These are phyloP conservation scores for Lenzites betulinus DNA, from an alignment of 768 basidiomycete genomes.

Conservation along the genomic window DNA sequence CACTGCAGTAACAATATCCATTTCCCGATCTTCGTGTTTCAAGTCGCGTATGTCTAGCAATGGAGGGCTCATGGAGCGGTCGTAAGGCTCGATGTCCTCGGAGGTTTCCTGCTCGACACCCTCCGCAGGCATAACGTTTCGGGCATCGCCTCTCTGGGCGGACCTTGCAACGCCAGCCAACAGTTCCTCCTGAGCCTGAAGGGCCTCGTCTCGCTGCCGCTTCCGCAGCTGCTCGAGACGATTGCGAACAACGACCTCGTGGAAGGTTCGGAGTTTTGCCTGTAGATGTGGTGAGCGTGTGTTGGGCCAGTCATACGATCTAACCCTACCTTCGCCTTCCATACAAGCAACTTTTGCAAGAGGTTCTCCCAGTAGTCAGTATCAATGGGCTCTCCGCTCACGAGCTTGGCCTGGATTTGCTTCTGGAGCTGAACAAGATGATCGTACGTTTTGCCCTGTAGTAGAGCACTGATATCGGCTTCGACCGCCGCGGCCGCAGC, in stretches of 20 bases:
- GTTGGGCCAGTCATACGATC: neutral
- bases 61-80: conserved; percentile 84
- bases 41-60: conserved; percentile 72
- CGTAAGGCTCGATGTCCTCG: conserved; percentile 80
- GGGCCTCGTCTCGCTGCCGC: conserved; percentile 92
- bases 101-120: conserved; percentile 39
- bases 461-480: conserved; percentile 74
- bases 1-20: conserved; percentile 71
- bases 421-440: conserved; percentile 82
- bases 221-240: conserved; percentile 95
- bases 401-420: conserved; percentile 84
- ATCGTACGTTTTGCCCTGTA: conserved; percentile 85
- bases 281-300: conserved; percentile 32
- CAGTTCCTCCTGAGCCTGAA: conserved; percentile 90
- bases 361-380: conserved; percentile 97
- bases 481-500: conserved; percentile 82
- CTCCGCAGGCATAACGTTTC: conserved; percentile 38
- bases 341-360: conserved; percentile 88
- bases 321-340: conserved; percentile 85
- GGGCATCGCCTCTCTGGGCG: conserved; percentile 50
- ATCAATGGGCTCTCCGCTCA: conserved; percentile 92
- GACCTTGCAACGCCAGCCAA: conserved; percentile 74
- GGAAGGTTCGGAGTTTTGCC: conserved; percentile 90
- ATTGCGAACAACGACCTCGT: conserved; percentile 96
- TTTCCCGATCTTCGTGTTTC: conserved; percentile 74